A percentile compares a stretch with the other conserved stretches of the same genome.
Evolutionary conservation across 768 basidiomycete genomes (phyloP).

Genomic region (Phylloporus scabripes): DNA sequence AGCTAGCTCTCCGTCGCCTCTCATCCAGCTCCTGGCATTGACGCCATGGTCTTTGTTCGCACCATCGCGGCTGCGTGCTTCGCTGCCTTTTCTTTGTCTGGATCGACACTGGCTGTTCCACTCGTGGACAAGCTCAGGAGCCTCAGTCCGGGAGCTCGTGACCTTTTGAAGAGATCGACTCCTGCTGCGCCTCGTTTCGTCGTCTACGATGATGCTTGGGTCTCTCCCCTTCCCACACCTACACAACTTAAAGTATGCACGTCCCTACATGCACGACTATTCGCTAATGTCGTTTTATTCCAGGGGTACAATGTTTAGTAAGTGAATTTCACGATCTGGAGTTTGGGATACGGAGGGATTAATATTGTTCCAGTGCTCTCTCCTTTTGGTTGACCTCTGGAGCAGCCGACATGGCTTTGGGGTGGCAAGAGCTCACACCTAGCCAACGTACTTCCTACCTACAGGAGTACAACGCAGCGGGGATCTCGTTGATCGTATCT

Average conservation of each 20-base stretch:
- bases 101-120: conserved; percentile 3
- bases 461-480: conserved; percentile 45
- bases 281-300: neutral
- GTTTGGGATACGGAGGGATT: neutral
- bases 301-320: conserved; percentile 35
- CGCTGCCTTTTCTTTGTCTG: conserved; percentile 1
- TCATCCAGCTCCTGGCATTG: neutral
- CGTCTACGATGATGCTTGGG: conserved; percentile 36
- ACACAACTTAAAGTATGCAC: conserved; percentile 38
- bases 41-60: conserved; percentile 7
- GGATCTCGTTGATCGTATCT: conserved; percentile 54
- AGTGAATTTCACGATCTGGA: neutral
- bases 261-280: neutral
- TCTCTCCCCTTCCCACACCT: conserved; percentile 38
- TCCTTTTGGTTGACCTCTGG: conserved; percentile 40
- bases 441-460: conserved; percentile 39
- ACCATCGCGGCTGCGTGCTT: neutral
- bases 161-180: conserved; percentile 7
- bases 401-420: conserved; percentile 39
- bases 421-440: conserved; percentile 37
- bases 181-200: conserved; percentile 47
- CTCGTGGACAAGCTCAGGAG: conserved; percentile 9
- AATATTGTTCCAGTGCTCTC: conserved; percentile 24
- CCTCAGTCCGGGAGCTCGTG: conserved; percentile 11
- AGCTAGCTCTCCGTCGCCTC: neutral